A percentile compares a stretch with the other conserved stretches of the same genome.
These are phyloP conservation scores for Saccharomycopsis sp. DNA, from an alignment of 805 yeast genomes.

Conservation along the genomic window DNA sequence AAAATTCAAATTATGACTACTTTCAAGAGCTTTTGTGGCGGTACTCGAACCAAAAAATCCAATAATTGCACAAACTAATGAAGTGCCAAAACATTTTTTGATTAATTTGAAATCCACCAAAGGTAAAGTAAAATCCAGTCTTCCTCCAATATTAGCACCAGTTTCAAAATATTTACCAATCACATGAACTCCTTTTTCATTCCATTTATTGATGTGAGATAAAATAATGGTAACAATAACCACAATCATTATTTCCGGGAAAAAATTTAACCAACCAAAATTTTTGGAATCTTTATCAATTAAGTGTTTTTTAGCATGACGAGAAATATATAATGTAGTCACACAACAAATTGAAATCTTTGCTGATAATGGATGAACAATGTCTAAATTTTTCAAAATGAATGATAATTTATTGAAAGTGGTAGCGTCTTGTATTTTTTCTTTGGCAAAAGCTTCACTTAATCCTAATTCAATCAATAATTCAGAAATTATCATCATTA, in stretches of 20 bases:
- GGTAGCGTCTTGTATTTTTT: slow-evolving; percentile 14
- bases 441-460: slow-evolving; percentile 42
- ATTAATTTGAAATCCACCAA: slow-evolving; percentile 22
- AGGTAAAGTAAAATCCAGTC: neutral
- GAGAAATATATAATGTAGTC: slow-evolving; percentile 30
- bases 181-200: slow-evolving; percentile 27
- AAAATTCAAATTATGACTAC: slow-evolving; percentile 56
- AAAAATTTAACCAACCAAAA: slow-evolving; percentile 37
- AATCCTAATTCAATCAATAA: slow-evolving; percentile 65
- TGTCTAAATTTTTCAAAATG: slow-evolving; percentile 35
- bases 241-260: slow-evolving; percentile 82
- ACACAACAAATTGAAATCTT: slow-evolving; percentile 48
- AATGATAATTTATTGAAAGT: slow-evolving; percentile 47
- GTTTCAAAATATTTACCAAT: slow-evolving; percentile 33
- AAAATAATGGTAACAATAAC: slow-evolving; percentile 51
- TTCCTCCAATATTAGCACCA: neutral
- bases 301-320: slow-evolving; percentile 25
- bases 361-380: slow-evolving; percentile 47
- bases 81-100: slow-evolving; percentile 23
- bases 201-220: slow-evolving; percentile 32
- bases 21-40: slow-evolving; percentile 78
- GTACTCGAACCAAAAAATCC: slow-evolving; percentile 93
- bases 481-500: slow-evolving; percentile 73
- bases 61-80: slow-evolving; percentile 52
- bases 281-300: slow-evolving; percentile 19